Conservation (phyloP, 2,329 filamentous ascomycete species). For the Zymoseptoria brevis region DNA sequence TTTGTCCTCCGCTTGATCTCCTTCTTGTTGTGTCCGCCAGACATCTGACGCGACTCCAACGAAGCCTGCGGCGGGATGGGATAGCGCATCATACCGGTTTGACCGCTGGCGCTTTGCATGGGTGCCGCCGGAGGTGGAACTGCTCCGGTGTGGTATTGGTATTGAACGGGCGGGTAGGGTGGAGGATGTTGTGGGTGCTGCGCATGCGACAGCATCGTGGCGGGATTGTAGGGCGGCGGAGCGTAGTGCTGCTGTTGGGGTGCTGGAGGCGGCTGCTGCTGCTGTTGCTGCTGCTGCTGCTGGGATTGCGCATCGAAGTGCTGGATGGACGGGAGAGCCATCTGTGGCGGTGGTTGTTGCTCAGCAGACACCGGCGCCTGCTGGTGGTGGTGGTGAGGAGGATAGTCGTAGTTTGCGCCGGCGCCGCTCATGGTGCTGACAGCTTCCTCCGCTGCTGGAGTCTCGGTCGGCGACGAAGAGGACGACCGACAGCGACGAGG, state of each 20-base stretch:
- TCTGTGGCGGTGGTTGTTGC: slow-evolving; percentile 4
- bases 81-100: slow-evolving; percentile 42
- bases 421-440: neutral
- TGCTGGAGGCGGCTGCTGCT: slow-evolving; percentile 11
- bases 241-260: slow-evolving; percentile 14
- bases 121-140: slow-evolving; percentile 13
- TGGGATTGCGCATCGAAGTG: slow-evolving; percentile 14
- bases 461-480: neutral
- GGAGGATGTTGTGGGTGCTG: slow-evolving; percentile 11
- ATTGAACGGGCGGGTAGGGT: slow-evolving; percentile 19
- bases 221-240: slow-evolving; percentile 14
- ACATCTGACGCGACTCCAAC: slow-evolving; percentile 43
- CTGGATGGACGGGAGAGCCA: slow-evolving; percentile 21
- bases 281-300: slow-evolving; percentile 9
- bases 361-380: neutral
- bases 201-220: slow-evolving; percentile 9
- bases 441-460: neutral
- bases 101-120: slow-evolving; percentile 17
- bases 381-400: neutral
- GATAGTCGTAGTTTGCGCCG: neutral
- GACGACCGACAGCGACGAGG: neutral
- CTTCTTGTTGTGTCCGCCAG: slow-evolving; percentile 58
- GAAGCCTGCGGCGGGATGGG: slow-evolving; percentile 44
- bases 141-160: slow-evolving; percentile 18
- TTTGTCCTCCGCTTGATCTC: slow-evolving; percentile 65